These are phyloP conservation scores for Metschnikowia proteae DNA, from an alignment of 805 yeast genomes.

Conservation along the genomic window DNA sequence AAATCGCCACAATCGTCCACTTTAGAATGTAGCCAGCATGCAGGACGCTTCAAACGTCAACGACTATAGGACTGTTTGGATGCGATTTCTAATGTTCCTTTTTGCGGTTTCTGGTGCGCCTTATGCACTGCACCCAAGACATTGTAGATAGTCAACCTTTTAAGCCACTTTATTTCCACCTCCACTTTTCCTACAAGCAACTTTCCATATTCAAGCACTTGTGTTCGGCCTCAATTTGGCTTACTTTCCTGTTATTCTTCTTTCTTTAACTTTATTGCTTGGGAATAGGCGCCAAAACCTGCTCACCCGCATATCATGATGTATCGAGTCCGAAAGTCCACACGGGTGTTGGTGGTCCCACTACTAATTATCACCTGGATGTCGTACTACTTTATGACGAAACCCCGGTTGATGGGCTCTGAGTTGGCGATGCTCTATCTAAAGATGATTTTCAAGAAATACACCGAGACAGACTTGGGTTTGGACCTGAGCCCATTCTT, in stretches of 20 bases:
- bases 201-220: background rate
- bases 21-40: no score
- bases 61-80: no score
- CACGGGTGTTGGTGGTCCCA: background rate
- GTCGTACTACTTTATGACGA: background rate
- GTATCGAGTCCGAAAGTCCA: conserved; percentile 1
- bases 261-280: no score
- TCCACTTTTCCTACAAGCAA: background rate
- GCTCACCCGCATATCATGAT: background rate
- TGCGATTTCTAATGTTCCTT: background rate
- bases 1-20: no score
- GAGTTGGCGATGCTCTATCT: background rate
- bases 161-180: background rate
- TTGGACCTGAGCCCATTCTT: conserved; percentile 7
- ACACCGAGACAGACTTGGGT: background rate
- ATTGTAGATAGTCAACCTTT: background rate
- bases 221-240: background rate
- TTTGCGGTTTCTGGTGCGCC: background rate
- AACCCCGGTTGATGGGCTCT: background rate
- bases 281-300: background rate
- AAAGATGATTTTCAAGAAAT: background rate
- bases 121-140: background rate
- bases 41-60: no score
- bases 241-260: background rate
- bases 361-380: background rate